phyloP scores from a whole-genome alignment of 2,329 filamentous ascomycete species.

The Fusarium marasasianum region DNA sequence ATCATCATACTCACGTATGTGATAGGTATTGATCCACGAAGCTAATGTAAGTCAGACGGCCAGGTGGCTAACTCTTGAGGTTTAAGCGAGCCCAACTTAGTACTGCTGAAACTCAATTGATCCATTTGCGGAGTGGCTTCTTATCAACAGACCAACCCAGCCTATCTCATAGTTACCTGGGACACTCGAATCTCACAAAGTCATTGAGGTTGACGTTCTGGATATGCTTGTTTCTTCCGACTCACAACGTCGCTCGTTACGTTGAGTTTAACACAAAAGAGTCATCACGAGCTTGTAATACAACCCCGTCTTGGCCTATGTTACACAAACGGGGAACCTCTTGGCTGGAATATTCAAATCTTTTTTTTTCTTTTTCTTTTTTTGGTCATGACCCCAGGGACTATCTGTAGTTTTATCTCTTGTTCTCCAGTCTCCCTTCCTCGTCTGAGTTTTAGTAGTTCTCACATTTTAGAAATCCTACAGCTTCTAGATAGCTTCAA shows the following conservation, averaged over 20 bases:
- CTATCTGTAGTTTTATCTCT: not conserved
- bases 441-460: slow-evolving; percentile 10
- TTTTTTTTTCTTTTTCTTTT: not conserved
- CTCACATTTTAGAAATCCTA: not conserved
- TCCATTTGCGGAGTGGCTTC: not conserved
- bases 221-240: not conserved
- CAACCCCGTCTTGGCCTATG: not conserved
- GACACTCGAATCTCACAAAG: not conserved
- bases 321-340: not conserved
- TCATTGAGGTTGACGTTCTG: not conserved
- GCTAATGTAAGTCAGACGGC: slow-evolving; percentile 21
- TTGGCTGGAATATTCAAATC: not conserved
- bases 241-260: not conserved
- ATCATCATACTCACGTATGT: slow-evolving; percentile 2
- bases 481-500: not conserved
- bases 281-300: not conserved
- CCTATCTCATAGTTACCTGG: not conserved
- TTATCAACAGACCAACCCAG: not conserved
- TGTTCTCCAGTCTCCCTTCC: not conserved
- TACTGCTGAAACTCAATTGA: not conserved
- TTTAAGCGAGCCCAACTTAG: not conserved
- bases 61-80: not conserved
- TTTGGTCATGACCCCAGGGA: not conserved
- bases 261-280: not conserved
- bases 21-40: not conserved